Evolutionary conservation across 139 green algal species (phyloP).

Genomic region (Yamagishiella unicocca): DNA sequence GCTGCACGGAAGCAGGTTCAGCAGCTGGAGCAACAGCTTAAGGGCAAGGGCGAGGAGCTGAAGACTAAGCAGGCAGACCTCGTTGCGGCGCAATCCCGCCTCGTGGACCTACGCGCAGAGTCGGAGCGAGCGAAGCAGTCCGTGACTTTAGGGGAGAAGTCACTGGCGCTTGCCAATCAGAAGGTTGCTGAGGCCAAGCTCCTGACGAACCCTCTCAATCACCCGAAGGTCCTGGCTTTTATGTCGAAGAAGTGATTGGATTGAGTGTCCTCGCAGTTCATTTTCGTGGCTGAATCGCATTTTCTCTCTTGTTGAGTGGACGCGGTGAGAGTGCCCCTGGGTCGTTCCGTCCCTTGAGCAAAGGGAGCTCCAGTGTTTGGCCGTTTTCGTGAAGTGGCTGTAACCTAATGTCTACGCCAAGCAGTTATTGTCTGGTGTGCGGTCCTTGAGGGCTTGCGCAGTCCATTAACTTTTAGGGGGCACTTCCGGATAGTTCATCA

Average conservation of each 20-base stretch:
- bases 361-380: too few relatives aligned
- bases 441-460: too few relatives aligned
- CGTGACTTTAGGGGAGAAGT: constrained; percentile 28
- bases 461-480: too few relatives aligned
- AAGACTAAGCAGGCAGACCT: constrained; percentile 27
- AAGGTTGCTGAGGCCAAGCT: constrained; percentile 32
- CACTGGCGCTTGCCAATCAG: constrained; percentile 7
- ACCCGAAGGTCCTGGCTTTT: constrained; percentile 22
- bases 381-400: too few relatives aligned
- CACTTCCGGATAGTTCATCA: too few relatives aligned
- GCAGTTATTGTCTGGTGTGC: too few relatives aligned
- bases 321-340: too few relatives aligned
- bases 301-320: too few relatives aligned
- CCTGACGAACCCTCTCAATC: constrained; percentile 42
- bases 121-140: constrained; percentile 29
- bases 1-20: constrained; percentile 34
- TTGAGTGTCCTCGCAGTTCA: too few relatives aligned
- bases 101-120: constrained; percentile 9
- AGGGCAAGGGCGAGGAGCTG: constrained; percentile 9
- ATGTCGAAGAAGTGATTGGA: not conserved
- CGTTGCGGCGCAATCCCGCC: not conserved
- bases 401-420: too few relatives aligned
- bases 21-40: constrained; percentile 43
- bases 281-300: too few relatives aligned
- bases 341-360: too few relatives aligned